Percentiles rank a stretch among this genome's conserved stretches.
Evolutionary conservation across 2,329 filamentous ascomycete genomes (phyloP).

Genomic region (Trichoderma gracile): DNA sequence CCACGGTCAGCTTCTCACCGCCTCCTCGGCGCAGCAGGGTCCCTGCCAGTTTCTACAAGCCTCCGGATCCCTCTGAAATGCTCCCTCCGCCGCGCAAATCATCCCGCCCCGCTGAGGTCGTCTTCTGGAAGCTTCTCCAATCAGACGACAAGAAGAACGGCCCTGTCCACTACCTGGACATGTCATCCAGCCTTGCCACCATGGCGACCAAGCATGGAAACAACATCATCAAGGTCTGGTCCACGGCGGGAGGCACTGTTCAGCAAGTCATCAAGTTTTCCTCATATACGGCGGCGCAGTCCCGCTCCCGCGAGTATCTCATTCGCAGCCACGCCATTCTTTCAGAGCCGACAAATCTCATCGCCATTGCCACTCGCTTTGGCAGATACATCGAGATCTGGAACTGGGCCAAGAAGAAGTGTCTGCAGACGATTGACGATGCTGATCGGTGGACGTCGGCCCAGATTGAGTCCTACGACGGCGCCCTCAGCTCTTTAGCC

Average conservation of each 20-base stretch:
- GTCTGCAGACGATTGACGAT: slow-evolving; percentile 41
- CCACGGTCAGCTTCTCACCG: slow-evolving; percentile 25
- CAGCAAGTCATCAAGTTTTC: slow-evolving; percentile 49
- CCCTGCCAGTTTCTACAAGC: slow-evolving; percentile 11
- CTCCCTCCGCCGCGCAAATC: slow-evolving; percentile 4
- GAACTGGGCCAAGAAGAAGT: slow-evolving; percentile 44
- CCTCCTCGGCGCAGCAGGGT: slow-evolving; percentile 22
- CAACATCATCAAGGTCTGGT: slow-evolving; percentile 89
- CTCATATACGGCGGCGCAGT: slow-evolving; percentile 43
- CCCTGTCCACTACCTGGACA: slow-evolving; percentile 41
- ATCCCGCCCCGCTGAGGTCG: slow-evolving; percentile 26
- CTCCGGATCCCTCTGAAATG: slow-evolving; percentile 4
- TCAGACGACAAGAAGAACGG: slow-evolving; percentile 37
- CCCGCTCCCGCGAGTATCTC: slow-evolving; percentile 45
- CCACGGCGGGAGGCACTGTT: slow-evolving; percentile 75
- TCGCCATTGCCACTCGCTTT: slow-evolving; percentile 44
- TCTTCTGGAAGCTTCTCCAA: slow-evolving; percentile 31
- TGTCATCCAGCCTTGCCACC: slow-evolving; percentile 38
- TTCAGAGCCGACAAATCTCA: slow-evolving; percentile 42
- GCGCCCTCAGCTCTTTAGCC: slow-evolving; percentile 39
- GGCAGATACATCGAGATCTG: slow-evolving; percentile 44
- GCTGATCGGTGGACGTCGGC: slow-evolving; percentile 44
- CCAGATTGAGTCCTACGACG: slow-evolving; percentile 40
- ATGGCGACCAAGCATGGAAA: slow-evolving; percentile 49
- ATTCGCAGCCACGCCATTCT: slow-evolving; percentile 47